Conservation (phyloP, 177 flowering plant genomes). For the Vitis hybrid region DNA sequence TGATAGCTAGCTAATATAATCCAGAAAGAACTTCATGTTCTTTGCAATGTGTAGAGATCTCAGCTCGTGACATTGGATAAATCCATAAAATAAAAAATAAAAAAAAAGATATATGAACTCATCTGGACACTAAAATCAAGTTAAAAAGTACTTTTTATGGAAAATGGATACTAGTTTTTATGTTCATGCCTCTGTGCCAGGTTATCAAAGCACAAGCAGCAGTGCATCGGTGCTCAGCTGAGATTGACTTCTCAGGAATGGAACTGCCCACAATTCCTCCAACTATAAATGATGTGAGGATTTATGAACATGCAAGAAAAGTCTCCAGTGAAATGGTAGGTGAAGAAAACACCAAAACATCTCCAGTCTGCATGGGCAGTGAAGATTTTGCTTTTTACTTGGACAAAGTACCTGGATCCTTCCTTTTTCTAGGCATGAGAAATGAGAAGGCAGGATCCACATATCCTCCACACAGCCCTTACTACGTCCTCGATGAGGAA, state of each 20-base stretch:
- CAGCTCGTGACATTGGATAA: too few relatives aligned
- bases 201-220: slow-evolving; percentile 50
- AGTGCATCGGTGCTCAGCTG: slow-evolving; percentile 50
- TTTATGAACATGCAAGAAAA: slow-evolving; percentile 30
- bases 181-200: slow-evolving; percentile 16
- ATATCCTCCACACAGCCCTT: slow-evolving; percentile 55
- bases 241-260: slow-evolving; percentile 35
- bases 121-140: too few relatives aligned
- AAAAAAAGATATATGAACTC: too few relatives aligned
- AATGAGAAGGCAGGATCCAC: slow-evolving; percentile 42
- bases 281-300: slow-evolving; percentile 38
- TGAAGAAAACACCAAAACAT: slow-evolving; percentile 23
- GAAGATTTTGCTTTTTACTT: slow-evolving; percentile 67
- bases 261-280: slow-evolving; percentile 52
- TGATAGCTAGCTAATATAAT: too few relatives aligned
- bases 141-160: too few relatives aligned
- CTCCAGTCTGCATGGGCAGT: slow-evolving; percentile 47
- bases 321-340: slow-evolving; percentile 42
- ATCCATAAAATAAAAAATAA: too few relatives aligned
- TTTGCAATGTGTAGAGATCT: too few relatives aligned
- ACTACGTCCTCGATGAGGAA: slow-evolving; percentile 48
- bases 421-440: slow-evolving; percentile 41
- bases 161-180: neutral
- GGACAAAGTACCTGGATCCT: slow-evolving; percentile 48
- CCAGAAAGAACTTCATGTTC: too few relatives aligned